Base-by-base conservation (phyloP, 257 asterid genomes). In the Plantago elongata region DNA sequence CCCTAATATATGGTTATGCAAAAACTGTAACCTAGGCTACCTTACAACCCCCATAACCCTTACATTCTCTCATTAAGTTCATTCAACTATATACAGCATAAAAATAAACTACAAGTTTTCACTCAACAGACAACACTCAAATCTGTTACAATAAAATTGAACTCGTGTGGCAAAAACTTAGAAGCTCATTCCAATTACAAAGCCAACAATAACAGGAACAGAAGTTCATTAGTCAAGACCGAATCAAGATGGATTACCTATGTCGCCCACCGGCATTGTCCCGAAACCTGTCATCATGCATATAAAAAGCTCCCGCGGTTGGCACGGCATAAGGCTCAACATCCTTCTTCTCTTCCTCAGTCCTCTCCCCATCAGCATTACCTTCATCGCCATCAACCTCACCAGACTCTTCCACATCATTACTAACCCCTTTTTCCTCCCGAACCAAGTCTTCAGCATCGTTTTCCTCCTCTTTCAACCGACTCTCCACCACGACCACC, bases 281-380 rank as follows among this genome's bases (percentile, higher is more conserved):
- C 66, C 87, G 81, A 71, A 94, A 94, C 66, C 99, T 79, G 67
- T 94, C 99, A 78, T 94, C 97, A 16, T 94, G 99, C 99, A 94
- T 94, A 69, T 93, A 93, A 71, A 93, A 93, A 6, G 99, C 94
- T 65, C 99, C 99, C 0, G 96, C 99, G 7, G 96, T 93, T 1
- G 99, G 99, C 77, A 94, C 99, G 42, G 99, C 81, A 77, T 63
- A 94, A 6, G 97, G 97, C 75, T 90, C 95, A 43, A 76, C 64
- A 73, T 75, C 89, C 77, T 89, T 90, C 74, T 77, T 90, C 76
- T 81, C 95, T 66, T 57, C 88, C 65, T 51, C 75, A 61, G 70
- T 14, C n/a, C 45, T 61, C 16, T 74, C 90, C 13, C 44, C 82
- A 65, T 65, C 67, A 42, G 8, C 40, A 34, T 34, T 34, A 34